Conservation (phyloP, 148 eudicot species). For the Salicornia ramosissima region DNA sequence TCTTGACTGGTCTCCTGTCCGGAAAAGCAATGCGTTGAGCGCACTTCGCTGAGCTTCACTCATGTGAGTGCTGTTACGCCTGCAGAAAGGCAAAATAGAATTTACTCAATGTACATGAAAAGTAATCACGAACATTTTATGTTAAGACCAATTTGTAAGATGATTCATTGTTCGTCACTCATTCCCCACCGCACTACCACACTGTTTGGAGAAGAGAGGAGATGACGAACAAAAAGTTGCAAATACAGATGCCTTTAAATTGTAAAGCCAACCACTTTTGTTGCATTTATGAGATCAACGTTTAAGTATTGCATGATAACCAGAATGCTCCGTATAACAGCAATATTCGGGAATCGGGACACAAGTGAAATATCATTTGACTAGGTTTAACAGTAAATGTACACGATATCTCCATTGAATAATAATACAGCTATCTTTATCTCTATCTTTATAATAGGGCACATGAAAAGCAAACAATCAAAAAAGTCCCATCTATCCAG, state of each 20-base stretch:
- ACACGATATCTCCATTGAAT: background rate
- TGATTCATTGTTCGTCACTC: background rate
- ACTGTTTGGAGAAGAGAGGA: background rate
- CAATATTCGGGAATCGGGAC: background rate
- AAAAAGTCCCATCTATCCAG: background rate
- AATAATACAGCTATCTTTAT: no score
- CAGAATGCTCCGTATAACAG: background rate
- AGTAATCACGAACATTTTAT: background rate
- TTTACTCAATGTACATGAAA: background rate
- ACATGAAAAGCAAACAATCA: background rate
- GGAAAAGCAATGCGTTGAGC: slow-evolving; percentile 79
- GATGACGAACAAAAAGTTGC: background rate
- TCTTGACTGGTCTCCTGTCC: slow-evolving; percentile 96
- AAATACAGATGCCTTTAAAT: background rate
- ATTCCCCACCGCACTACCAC: background rate
- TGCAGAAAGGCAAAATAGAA: slow-evolving; percentile 23
- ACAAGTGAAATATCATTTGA: background rate
- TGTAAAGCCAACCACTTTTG: background rate
- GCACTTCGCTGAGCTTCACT: slow-evolving; percentile 99
- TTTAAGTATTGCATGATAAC: background rate
- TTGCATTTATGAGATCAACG: background rate
- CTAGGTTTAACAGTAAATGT: background rate
- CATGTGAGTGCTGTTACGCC: slow-evolving; percentile 91
- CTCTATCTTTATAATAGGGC: background rate
- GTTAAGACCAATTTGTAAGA: background rate